Percentiles rank a stretch among this genome's conserved stretches.
phyloP scores from a whole-genome alignment of 441 rosid species.

The Cnidoscolus chayamansa region DNA sequence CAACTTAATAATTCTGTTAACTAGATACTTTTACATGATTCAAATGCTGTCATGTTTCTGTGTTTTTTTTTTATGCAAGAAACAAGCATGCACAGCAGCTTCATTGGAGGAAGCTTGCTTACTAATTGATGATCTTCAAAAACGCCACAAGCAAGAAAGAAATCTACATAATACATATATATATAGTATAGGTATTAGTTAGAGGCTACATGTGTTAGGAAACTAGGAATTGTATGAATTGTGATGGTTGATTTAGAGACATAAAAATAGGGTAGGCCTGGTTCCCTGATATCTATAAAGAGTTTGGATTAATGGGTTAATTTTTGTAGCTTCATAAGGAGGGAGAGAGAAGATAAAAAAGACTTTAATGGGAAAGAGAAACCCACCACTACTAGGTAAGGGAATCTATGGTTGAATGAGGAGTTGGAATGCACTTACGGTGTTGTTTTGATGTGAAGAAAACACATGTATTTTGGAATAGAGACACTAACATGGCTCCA shows the following conservation, averaged over 20 bases:
- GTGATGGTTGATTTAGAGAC: constrained; percentile 7
- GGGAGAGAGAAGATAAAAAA: too few relatives aligned
- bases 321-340: too few relatives aligned
- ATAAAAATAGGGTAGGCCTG: constrained; percentile 3
- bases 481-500: constrained; percentile 41
- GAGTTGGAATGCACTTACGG: constrained; percentile 62
- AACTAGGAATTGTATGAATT: neutral
- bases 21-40: constrained; percentile 15
- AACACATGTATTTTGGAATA: constrained; percentile 28
- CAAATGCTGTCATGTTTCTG: constrained; percentile 17
- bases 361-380: constrained; percentile 43
- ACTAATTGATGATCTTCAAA: neutral
- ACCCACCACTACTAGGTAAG: constrained; percentile 35
- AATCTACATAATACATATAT: too few relatives aligned
- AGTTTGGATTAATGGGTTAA: too few relatives aligned
- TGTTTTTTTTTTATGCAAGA: constrained; percentile 24
- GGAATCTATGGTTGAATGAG: constrained; percentile 48
- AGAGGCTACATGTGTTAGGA: too few relatives aligned
- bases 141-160: constrained; percentile 16
- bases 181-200: too few relatives aligned
- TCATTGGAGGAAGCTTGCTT: constrained; percentile 2
- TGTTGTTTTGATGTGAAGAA: constrained; percentile 37
- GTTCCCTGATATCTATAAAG: too few relatives aligned
- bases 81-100: constrained; percentile 14
- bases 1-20: constrained; percentile 15